Conservation (phyloP, 768 basidiomycete species). For the Paxillus rubicundulus region DNA sequence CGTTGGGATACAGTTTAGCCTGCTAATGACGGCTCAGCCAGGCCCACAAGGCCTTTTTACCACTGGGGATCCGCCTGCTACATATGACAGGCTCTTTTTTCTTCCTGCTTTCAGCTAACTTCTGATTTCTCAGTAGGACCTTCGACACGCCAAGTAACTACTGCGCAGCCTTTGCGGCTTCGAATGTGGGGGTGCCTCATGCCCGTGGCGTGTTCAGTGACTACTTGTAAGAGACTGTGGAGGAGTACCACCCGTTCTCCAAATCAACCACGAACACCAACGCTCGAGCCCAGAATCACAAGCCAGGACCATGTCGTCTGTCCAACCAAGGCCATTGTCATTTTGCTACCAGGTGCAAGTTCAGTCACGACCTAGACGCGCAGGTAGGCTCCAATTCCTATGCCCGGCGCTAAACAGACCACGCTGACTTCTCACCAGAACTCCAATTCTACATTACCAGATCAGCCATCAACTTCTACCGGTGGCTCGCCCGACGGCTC, state of each 20-base stretch:
- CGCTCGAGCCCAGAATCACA: neutral
- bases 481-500: neutral
- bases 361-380: constrained; percentile 13
- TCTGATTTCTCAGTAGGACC: neutral
- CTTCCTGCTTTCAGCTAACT: too few relatives aligned
- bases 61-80: too few relatives aligned
- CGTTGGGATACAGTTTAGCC: too few relatives aligned
- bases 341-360: constrained; percentile 26
- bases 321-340: constrained; percentile 26
- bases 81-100: too few relatives aligned
- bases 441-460: neutral
- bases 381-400: constrained; percentile 5
- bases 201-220: neutral
- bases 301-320: constrained; percentile 17
- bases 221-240: neutral
- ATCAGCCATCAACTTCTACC: neutral
- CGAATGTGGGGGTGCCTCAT: neutral
- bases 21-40: too few relatives aligned
- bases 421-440: neutral
- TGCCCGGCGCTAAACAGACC: neutral
- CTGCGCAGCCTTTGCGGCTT: neutral
- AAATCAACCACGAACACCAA: constrained; percentile 9
- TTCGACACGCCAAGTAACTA: too few relatives aligned
- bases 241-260: neutral
- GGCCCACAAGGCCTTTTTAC: too few relatives aligned